Evolutionary conservation across 164 flowering plant species (phyloP), one percentile per base, ranked within the genome.

Genomic region (Aristolochia californica): DNA sequence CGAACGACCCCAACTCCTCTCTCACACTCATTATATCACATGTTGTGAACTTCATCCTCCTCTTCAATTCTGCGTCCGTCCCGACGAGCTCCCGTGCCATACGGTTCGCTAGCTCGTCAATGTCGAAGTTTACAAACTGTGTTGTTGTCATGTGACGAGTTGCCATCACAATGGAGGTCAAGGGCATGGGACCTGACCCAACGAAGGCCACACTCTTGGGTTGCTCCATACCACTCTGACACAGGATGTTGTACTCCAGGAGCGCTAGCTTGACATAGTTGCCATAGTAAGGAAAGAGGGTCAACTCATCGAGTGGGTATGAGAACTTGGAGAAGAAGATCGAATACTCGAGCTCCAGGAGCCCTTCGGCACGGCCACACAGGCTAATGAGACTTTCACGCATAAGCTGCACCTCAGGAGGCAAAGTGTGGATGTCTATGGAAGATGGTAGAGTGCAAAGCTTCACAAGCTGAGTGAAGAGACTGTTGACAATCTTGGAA

Each of bases 161-260:
- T 1, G 90, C 82, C 75, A 84, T n/a, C 5, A 81, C 48, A 10
- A 84, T 30, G 27, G 85, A 73, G 7, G 83, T 74, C 4, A 82
- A 72, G 18, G 87, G 87, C 73, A 84, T 57, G 10, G 84, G 82
- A 54, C 90, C 90, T 1, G 90, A 84, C 18, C 87, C 90, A 13
- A 81, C 61, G 34, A 84, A 84, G n/a, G 85, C 90, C 1, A 84
- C 68, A 48, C 66, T 72, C 50, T 73, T 75, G 0, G 87, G 83
- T 7, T 62, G 59, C 40, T 45, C 48, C 2, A 66, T 47, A 0
- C 73, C 72, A 55, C 78, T 66, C 8, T 74, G 60, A 3, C 0
- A 17, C 1, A 78, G 69, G 38, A 82, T 73, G 13, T 5, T 60
- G 60, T 67, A 56, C 47, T 81, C 90, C 5, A 78, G 24, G 15